A percentile compares a stretch with the other conserved stretches of the same genome.
Conservation (phyloP, 345 rosid species). For the Litchi chinensis region DNA sequence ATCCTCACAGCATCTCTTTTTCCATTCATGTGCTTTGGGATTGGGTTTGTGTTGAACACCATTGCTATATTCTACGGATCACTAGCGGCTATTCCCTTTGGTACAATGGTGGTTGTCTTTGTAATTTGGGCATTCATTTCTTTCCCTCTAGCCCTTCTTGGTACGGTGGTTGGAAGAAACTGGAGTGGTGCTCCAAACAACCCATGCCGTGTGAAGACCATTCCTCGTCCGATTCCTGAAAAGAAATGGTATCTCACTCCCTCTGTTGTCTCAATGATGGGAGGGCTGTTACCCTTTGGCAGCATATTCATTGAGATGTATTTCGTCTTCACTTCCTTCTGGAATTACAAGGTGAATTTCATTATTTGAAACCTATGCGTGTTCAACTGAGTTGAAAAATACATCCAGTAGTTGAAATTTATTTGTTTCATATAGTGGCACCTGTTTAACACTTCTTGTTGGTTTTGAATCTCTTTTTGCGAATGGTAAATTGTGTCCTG, state of each 20-base stretch:
- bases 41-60: conserved; percentile 85
- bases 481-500: not conserved
- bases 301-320: conserved; percentile 98
- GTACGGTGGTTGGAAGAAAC: conserved; percentile 91
- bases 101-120: conserved; percentile 91
- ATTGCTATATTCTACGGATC: conserved; percentile 93
- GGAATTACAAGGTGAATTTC: conserved; percentile 90
- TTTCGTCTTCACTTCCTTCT: conserved; percentile 95
- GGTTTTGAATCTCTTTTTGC: not conserved
- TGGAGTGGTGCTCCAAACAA: conserved; percentile 97
- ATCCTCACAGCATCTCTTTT: conserved; percentile 91
- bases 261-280: conserved; percentile 89
- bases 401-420: not conserved
- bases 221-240: conserved; percentile 96
- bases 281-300: conserved; percentile 90
- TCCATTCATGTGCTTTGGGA: conserved; percentile 91
- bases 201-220: conserved; percentile 95
- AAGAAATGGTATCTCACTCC: conserved; percentile 97
- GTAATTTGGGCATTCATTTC: conserved; percentile 95
- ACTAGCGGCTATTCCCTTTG: conserved; percentile 93
- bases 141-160: conserved; percentile 91
- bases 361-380: not conserved
- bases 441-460: not conserved
- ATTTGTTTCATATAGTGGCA: not conserved
- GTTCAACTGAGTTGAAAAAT: not conserved